Evolutionary conservation across 108 stramenopile genomes (phyloP).

Genomic region (Pseudonitzschia multiseries): DNA sequence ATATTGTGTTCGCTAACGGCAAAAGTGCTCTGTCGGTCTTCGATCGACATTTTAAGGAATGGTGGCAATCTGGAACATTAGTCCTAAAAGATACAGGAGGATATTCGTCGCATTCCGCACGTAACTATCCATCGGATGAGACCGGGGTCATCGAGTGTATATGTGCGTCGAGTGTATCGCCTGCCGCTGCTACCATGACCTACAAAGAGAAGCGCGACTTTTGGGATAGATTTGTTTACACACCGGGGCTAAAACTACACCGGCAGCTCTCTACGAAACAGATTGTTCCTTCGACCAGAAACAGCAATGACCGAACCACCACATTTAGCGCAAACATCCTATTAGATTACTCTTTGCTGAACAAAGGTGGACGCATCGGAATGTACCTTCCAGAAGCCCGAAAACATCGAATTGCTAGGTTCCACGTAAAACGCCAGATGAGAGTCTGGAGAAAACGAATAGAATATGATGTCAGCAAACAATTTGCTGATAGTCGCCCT

Average conservation of each 20-base stretch:
- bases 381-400: constrained; percentile 95
- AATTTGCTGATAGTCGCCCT: constrained; percentile 96
- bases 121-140: constrained; percentile 1
- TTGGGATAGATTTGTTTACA: constrained; percentile 68
- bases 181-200: constrained; percentile 66
- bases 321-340: constrained; percentile 8
- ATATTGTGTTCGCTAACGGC: constrained; percentile 82
- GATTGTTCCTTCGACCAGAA: not conserved
- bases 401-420: constrained; percentile 89
- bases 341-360: constrained; percentile 68
- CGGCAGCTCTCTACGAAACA: not conserved
- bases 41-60: constrained; percentile 60
- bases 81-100: constrained; percentile 6
- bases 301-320: not conserved
- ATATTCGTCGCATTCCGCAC: constrained; percentile 12
- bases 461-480: constrained; percentile 98
- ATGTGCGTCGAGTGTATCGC: constrained; percentile 57
- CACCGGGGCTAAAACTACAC: constrained; percentile 52
- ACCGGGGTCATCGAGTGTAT: constrained; percentile 15
- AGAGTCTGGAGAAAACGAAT: constrained; percentile 98
- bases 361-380: constrained; percentile 91
- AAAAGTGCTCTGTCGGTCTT: constrained; percentile 54
- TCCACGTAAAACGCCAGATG: constrained; percentile 92
- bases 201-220: constrained; percentile 74
- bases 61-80: constrained; percentile 62